Evolutionary conservation across 2,329 filamentous ascomycete species (phyloP), one percentile per base, ranked within the genome.

Genomic region (Hypomyces rosellus): DNA sequence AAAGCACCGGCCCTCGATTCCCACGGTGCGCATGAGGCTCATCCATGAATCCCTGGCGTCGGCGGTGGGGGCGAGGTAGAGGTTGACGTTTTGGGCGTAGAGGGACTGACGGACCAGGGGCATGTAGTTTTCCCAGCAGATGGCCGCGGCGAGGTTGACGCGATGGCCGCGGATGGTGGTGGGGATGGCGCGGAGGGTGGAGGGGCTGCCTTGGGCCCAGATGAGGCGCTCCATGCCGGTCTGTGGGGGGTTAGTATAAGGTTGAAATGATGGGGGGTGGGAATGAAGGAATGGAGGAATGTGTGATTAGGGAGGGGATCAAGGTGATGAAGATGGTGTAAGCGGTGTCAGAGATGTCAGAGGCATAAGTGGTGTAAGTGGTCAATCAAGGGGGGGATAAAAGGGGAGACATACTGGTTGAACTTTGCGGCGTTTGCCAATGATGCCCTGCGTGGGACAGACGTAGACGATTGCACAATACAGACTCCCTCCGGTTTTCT

Each of bases 71-170:
- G 91, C 90, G 2, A 96, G 80, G 68, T 92, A 96, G 12, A 96
- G 71, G 65, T 95, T 95, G 61, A 96, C 83, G 63, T 95, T 95
- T 67, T 96, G 92, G 2, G 82, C 78, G 67, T 96, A 97, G 36
- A 96, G 75, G 14, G 82, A 78, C 64, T 95, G 87, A 15, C 92
- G 81, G 7, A 96, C 74, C 15, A 96, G 73, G 0, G 91, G 91
- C 90, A 96, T 96, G 71, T 92, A 95, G 67, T 88, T 96, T 68
- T 97, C 91, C 91, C 91, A 96, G 74, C 91, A 96, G 57, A 97
- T 95, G 3, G 90, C 92, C 3, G 87, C 84, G 0, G 86, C 91
- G 53, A 96, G 78, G 50, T 88, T 92, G 53, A 96, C 70, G 55
- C 82, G 83, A 2, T 90, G 80, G 45, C 89, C 89, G 54, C 85